Evolutionary conservation across 2,329 filamentous ascomycete species (phyloP).

Genomic region (Magnaporthales sp.): DNA sequence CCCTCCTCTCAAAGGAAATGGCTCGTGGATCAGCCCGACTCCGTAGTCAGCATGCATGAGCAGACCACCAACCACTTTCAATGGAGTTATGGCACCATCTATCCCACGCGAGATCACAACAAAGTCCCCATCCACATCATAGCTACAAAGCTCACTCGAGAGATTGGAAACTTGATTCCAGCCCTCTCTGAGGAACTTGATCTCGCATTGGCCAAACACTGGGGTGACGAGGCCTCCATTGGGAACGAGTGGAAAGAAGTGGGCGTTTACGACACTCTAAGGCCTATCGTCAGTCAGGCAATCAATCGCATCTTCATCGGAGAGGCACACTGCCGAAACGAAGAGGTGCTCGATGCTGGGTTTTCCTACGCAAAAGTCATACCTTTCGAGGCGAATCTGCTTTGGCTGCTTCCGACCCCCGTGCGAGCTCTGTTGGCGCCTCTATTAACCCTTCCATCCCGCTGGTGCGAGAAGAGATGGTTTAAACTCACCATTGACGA

Average conservation of each 20-base stretch:
- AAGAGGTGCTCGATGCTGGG: conserved; percentile 13
- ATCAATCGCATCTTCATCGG: conserved; percentile 24
- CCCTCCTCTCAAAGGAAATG: conserved; percentile 19
- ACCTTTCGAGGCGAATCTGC: conserved; percentile 12
- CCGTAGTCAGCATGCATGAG: conserved; percentile 15
- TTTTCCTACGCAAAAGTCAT: conserved; percentile 18
- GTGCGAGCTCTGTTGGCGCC: conserved; percentile 16
- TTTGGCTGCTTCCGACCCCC: conserved; percentile 14
- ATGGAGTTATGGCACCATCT: conserved; percentile 16
- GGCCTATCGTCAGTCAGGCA: conserved; percentile 16
- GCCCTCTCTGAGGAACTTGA: conserved; percentile 19
- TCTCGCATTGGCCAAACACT: conserved; percentile 15
- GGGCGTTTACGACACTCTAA: conserved; percentile 17
- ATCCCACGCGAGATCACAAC: conserved; percentile 14
- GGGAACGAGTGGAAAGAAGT: conserved; percentile 11
- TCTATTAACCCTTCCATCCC: conserved; percentile 18
- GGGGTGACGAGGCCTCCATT: conserved; percentile 12
- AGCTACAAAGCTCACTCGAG: conserved; percentile 18
- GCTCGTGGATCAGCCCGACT: conserved; percentile 21
- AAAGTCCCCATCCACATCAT: conserved; percentile 17
- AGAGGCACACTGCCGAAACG: conserved; percentile 17
- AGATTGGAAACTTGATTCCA: conserved; percentile 22
- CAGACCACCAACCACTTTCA: conserved; percentile 15
- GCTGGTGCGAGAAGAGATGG: conserved; percentile 14
- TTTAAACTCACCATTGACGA: conserved; percentile 16